Evolutionary conservation across 805 yeast species (phyloP), one percentile per base, ranked within the genome.

Genomic region (Starmerella vaccinii): DNA sequence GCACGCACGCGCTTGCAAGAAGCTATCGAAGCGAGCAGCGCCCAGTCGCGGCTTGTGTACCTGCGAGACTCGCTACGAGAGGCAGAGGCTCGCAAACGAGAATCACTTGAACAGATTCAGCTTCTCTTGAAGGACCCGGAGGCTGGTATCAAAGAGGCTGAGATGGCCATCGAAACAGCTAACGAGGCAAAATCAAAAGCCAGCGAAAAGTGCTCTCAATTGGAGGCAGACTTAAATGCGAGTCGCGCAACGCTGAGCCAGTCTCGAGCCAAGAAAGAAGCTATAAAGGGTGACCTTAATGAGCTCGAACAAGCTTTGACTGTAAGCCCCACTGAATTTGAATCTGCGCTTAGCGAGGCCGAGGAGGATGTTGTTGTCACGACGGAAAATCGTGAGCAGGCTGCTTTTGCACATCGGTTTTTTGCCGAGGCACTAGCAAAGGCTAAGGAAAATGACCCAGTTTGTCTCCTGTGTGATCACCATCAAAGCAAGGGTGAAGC

Each of bases 391-490:
- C 62, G 77, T 29, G 85, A 85, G 61, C 78, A 84, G 56, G 76
- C 75, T 27, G 79, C 78, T 40, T 84, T 87, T 2, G 81, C 89
- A 0, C 69, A 77, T 23, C 77, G 77, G 38, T 88, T 82, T 65
- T 87, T 84, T 60, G 65, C 72, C 21, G 77, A 76, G 40, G 96
- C 96, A 0, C 65, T 84, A 10, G 75, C 77, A 27, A 64, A 75
- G 37, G 92, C 95, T 0, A 67, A 76, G 24, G 60, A 63, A 4
- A 34, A 35, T 12, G 72, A 75, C 8, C 73, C 79, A 10, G 71
- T 76, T 44, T 90, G 97, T 65, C 68, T 81, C 39, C 68, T 89
- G 40, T 90, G 97, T 64, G 76, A 76, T 18, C 71, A 95, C 46
- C 70, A 74, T 12, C 84, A 88, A 65, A 75, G 75, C 15, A 59